Evolutionary conservation across 257 asterid genomes (phyloP), one percentile per base, ranked within the genome.

Genomic region (Cruciata laevipes): DNA sequence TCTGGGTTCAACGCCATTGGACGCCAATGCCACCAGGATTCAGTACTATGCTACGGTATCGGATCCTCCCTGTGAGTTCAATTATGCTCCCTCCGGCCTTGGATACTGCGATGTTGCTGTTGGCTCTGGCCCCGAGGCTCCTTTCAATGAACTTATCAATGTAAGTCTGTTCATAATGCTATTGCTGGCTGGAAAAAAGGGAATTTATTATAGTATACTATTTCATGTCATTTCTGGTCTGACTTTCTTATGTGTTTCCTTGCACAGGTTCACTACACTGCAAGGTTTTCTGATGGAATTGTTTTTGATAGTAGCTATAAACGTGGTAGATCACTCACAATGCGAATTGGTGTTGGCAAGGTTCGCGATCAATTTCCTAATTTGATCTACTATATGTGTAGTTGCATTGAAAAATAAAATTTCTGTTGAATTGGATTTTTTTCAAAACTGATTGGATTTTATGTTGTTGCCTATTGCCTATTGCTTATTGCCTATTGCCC

Each of bases 261-360:
- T 16, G 38, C 68, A 61, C 79, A 91, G 98, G 73, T 91, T 27
- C 96, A 89, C 73, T 91, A 91, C 75, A 91, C 98, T 61, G 98
- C 96, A 71, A 76, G 98, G 71, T 91, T 91, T 82, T 89, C 81
- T 14, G 95, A 89, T 78, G 98, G 95, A 27, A 77, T 79, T 16
- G 95, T 91, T 60, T 91, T 91, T 24, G 96, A 89, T 65, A 91
- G 98, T 71, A 84, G 90, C 69, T 91, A 82, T 55, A 89, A 91
- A 78, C 95, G 96, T 23, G 96, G 77, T 14, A 83, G 98, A 71
- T 85, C 91, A 27, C 95, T 91, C 24, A 91, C 96, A 20, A 89
- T 91, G 96, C 96, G 96, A 68, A 85, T 91, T 35, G 96, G 96
- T 59, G 74, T 81, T 44, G 95, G 96, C 73, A 91, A 91, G 95